These are phyloP conservation scores for Xylogone sp. DNA, from an alignment of 2,329 filamentous ascomycete genomes.

Conservation along the genomic window DNA sequence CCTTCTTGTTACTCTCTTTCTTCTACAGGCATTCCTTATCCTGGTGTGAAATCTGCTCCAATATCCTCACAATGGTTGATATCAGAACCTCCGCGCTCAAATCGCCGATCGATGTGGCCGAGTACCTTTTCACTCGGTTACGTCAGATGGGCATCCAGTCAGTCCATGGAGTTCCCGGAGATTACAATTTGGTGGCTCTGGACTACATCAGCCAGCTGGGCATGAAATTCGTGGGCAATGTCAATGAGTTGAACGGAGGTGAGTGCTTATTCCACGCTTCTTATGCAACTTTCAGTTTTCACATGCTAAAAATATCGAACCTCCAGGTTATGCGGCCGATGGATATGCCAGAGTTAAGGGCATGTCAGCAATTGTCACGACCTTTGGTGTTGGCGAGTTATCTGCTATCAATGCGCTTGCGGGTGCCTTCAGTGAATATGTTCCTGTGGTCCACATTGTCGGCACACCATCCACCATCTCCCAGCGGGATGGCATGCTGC, in stretches of 20 bases:
- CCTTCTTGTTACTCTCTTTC: neutral
- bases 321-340: slow-evolving; percentile 69
- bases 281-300: neutral
- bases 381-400: slow-evolving; percentile 72
- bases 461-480: slow-evolving; percentile 44
- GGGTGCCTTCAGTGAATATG: slow-evolving; percentile 69
- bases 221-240: slow-evolving; percentile 64
- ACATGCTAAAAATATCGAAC: neutral
- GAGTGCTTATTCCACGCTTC: slow-evolving; percentile 20
- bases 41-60: neutral
- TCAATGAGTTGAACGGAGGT: slow-evolving; percentile 72
- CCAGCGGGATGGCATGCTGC: slow-evolving; percentile 41
- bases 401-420: slow-evolving; percentile 71
- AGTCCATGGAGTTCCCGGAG: slow-evolving; percentile 66
- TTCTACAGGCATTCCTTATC: neutral
- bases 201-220: slow-evolving; percentile 59
- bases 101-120: slow-evolving; percentile 50
- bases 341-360: slow-evolving; percentile 73
- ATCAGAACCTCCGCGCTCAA: slow-evolving; percentile 38
- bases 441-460: slow-evolving; percentile 65
- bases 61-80: slow-evolving; percentile 31
- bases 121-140: slow-evolving; percentile 65
- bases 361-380: slow-evolving; percentile 67
- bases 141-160: slow-evolving; percentile 61
- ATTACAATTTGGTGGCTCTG: slow-evolving; percentile 68